Conservation (phyloP, 1,284 basidiomycete species). For the Xerocomus amazonicus region DNA sequence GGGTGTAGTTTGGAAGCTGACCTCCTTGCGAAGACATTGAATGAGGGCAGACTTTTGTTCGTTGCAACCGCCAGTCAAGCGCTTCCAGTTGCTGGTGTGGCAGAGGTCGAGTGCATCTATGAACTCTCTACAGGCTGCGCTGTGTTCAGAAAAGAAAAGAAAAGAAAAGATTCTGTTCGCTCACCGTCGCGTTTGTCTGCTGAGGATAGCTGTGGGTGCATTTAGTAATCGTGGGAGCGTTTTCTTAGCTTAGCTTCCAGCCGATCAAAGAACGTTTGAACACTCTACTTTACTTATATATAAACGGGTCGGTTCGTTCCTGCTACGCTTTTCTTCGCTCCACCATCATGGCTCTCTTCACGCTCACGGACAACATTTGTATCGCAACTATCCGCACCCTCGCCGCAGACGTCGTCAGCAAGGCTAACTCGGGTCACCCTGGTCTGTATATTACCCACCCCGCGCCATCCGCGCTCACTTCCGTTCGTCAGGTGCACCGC, state of each 20-base stretch:
- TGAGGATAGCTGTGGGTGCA: constrained; percentile 68
- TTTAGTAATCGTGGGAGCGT: constrained; percentile 28
- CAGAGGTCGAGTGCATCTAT: constrained; percentile 70
- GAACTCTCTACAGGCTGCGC: constrained; percentile 65
- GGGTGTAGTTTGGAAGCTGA: constrained; percentile 31
- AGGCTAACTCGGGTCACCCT: constrained; percentile 92
- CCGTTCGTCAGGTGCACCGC: constrained; percentile 67
- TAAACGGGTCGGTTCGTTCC: background rate
- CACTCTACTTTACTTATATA: no score
- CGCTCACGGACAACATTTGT: constrained; percentile 51
- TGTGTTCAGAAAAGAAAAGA: constrained; percentile 3
- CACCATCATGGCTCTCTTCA: constrained; percentile 46
- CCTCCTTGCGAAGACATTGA: constrained; percentile 74
- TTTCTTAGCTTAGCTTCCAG: background rate
- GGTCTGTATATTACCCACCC: constrained; percentile 41
- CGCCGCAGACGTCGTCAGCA: constrained; percentile 68
- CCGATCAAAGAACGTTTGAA: background rate
- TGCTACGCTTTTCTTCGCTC: constrained; percentile 14
- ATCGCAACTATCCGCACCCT: constrained; percentile 70
- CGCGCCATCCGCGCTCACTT: background rate
- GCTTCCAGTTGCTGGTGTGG: constrained; percentile 57
- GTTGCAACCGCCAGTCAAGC: constrained; percentile 72
- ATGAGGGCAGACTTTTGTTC: constrained; percentile 67
- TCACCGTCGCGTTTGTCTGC: constrained; percentile 60
- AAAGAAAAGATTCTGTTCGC: constrained; percentile 13